Evolutionary conservation across 179 eudicot species (phyloP), one percentile per base, ranked within the genome.

Genomic region (Gypsophila paniculata): DNA sequence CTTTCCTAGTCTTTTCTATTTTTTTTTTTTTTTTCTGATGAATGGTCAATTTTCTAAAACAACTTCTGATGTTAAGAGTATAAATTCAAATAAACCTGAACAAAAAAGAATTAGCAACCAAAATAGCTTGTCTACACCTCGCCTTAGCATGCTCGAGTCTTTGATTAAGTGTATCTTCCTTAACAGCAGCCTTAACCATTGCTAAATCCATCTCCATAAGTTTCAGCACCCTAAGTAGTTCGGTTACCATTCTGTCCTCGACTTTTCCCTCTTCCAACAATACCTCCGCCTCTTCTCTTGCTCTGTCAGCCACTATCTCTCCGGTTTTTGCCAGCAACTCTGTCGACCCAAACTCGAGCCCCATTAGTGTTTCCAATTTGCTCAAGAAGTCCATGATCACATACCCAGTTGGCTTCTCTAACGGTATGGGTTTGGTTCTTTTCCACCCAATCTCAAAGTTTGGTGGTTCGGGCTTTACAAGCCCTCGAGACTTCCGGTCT

Each of bases 141-240:
- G 93, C 89, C 79, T 86, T 90, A 32, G 96, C 96, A 68, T 76
- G 80, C 29, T 86, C 79, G 70, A 91, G 80, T 82, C 96, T 86
- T 74, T 91, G 81, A 46, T 59, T 70, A 72, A 91, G 42, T 0
- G 97, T 91, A 61, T 90, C 96, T 39, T 88, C 87, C 53, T 91
- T 91, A 59, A 85, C 89, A 29, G 97, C 85, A 70, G 90, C 96
- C 72, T 81, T 86, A 29, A 91, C 85, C 97, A 91, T 90, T 7
- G 86, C 88, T 78, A 91, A 82, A 68, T 91, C 97, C 97, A 91
- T 91, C 65, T 91, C 91, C 97, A 90, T 88, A 6, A 91, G 82
- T 84, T 86, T 91, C 88, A 91, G 84, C 10, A 91, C 96, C 69
- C 97, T 85, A 53, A 32, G 72, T 36, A 91, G 77, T 77, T 91